phyloP scores from a whole-genome alignment of 805 yeast genomes.

The Kurtzmaniella fragi region DNA sequence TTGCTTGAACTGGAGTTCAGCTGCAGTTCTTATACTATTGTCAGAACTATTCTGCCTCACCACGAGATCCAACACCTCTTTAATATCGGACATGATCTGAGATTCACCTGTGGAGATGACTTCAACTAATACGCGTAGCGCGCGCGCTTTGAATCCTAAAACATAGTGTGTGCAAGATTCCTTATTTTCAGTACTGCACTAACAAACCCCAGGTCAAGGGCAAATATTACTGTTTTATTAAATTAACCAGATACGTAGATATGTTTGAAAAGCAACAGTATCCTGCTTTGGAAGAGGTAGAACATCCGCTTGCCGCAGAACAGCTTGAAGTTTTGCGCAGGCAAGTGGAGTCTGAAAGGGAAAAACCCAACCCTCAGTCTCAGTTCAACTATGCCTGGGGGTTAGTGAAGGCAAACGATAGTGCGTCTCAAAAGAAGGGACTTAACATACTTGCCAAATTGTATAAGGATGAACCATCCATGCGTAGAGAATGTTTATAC shows the following conservation, averaged over 20 bases:
- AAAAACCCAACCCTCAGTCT: constrained; percentile 75
- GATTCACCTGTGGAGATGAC: background rate
- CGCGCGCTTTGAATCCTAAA: background rate
- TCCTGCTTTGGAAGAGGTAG: constrained; percentile 38
- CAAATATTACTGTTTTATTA: background rate
- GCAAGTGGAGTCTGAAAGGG: constrained; percentile 78
- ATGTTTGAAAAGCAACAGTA: constrained; percentile 13
- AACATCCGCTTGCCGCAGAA: constrained; percentile 58
- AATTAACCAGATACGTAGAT: background rate
- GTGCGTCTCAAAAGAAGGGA: constrained; percentile 71
- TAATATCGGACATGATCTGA: background rate
- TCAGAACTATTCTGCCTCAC: constrained; percentile 39
- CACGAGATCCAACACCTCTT: constrained; percentile 7
- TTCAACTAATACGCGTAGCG: background rate
- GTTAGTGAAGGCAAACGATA: constrained; percentile 62
- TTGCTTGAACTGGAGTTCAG: constrained; percentile 47
- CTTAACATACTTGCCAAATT: constrained; percentile 64
- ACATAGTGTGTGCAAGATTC: background rate
- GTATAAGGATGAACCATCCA: constrained; percentile 71
- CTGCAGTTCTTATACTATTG: constrained; percentile 44
- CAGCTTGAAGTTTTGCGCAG: constrained; percentile 72
- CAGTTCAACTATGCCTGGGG: constrained; percentile 97
- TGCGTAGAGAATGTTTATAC: constrained; percentile 86
- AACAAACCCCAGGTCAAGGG: background rate
- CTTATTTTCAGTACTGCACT: background rate